Base-by-base conservation (phyloP, 139 green algal genomes). In the Haematococcus lacustris region DNA sequence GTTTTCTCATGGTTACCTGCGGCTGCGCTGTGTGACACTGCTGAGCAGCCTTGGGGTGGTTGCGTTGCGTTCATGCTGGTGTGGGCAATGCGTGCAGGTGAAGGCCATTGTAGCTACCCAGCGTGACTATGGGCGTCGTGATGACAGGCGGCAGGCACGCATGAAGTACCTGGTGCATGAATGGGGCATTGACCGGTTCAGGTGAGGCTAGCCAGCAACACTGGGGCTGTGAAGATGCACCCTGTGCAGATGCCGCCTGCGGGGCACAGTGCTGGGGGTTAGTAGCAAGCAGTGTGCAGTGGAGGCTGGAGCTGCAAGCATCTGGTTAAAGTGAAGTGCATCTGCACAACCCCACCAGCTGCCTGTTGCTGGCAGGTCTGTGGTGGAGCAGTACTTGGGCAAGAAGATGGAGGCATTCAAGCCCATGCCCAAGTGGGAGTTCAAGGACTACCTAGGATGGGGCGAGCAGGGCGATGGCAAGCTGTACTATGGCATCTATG, bases 151-250 rank as follows among this genome's bases (percentile, higher is more conserved):
- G 80, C 88, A 97, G 82, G 83, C 94, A 25, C 88, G 96, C 51
- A 85, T 99, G 38, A 99, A 99, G 92, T 99, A 99, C 86, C 88
- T 99, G 64, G 84, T 99, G 26, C 38, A 90, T 37, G 87, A 94
- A 75, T 99, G 96, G 96, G 96, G 87, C 68, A 83, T 99, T 35
- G 91, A 98, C 68, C 91, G 89, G 74, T 99, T 99, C 90, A 77
- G 87, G 69, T 78, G 59, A 3, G 94, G 93, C 34, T 85, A n/a
- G n/a, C n/a, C n/a, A n/a, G n/a, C n/a, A n/a, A n/a, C n/a, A n/a
- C n/a, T n/a, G n/a, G n/a, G n/a, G n/a, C n/a, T n/a, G n/a, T n/a
- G n/a, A n/a, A n/a, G n/a, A n/a, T n/a, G n/a, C n/a, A n/a, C n/a
- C n/a, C n/a, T n/a, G n/a, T n/a, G n/a, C n/a, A n/a, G n/a, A n/a